Conservation (phyloP, 2,329 filamentous ascomycete species). For the Fusarium pseudocircinatum region DNA sequence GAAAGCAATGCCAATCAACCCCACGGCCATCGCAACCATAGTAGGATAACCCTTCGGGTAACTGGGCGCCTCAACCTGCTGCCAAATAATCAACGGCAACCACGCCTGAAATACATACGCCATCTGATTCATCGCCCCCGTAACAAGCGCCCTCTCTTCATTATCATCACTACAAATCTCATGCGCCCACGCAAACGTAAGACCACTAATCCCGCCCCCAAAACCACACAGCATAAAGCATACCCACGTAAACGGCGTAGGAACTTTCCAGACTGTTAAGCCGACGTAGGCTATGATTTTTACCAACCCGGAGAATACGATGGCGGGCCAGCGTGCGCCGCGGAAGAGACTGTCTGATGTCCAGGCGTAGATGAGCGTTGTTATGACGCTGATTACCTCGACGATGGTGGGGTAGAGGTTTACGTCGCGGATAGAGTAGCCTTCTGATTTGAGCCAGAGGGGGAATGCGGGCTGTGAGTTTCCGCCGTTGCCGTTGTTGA, state of each 20-base stretch:
- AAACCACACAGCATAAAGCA: constrained; percentile 68
- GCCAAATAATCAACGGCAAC: constrained; percentile 74
- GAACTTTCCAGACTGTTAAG: constrained; percentile 56
- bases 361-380: constrained; percentile 72
- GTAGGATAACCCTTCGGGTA: constrained; percentile 71
- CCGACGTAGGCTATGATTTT: constrained; percentile 54
- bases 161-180: constrained; percentile 63
- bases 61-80: constrained; percentile 69
- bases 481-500: constrained; percentile 66
- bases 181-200: constrained; percentile 61
- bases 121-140: constrained; percentile 75
- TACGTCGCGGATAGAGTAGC: constrained; percentile 54
- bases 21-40: constrained; percentile 57
- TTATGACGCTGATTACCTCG: constrained; percentile 63
- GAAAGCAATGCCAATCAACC: constrained; percentile 62
- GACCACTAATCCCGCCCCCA: constrained; percentile 57
- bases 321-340: constrained; percentile 70
- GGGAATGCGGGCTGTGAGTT: constrained; percentile 65
- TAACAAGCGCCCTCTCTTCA: constrained; percentile 73
- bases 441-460: constrained; percentile 57
- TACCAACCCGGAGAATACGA: constrained; percentile 62
- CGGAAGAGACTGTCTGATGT: constrained; percentile 68
- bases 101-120: constrained; percentile 77
- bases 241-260: constrained; percentile 68
- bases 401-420: constrained; percentile 69